Evolutionary conservation across 2,329 filamentous ascomycete species (phyloP).

Genomic region (Sodiomyces alkalinus): DNA sequence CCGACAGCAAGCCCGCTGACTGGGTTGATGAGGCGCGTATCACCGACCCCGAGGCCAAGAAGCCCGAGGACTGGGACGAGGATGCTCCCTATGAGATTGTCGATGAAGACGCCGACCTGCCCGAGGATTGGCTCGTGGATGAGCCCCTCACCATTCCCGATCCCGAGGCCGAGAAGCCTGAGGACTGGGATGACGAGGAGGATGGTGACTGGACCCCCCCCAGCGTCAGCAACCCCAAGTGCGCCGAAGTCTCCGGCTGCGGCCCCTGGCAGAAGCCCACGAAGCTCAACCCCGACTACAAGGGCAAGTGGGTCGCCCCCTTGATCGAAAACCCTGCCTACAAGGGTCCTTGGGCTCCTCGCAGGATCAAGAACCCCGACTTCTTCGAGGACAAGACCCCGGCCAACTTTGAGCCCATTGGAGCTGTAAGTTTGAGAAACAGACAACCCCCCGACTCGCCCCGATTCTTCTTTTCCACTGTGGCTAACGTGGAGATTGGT

Average conservation of each 20-base stretch:
- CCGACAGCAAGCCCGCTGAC: slow-evolving; percentile 85
- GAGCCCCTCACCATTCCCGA: slow-evolving; percentile 75
- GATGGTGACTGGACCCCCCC: slow-evolving; percentile 94
- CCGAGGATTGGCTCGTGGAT: slow-evolving; percentile 90
- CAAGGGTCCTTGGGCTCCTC: slow-evolving; percentile 89
- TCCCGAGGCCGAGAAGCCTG: slow-evolving; percentile 91
- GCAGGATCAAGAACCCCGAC: slow-evolving; percentile 92
- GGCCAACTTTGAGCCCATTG: slow-evolving; percentile 92
- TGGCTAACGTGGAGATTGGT: background rate
- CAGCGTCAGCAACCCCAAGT: slow-evolving; percentile 90
- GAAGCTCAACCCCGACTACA: slow-evolving; percentile 92
- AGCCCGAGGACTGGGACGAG: slow-evolving; percentile 99
- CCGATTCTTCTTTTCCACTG: no score
- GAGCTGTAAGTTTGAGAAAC: slow-evolving; percentile 74
- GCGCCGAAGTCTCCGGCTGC: slow-evolving; percentile 81
- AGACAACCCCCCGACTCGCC: no score
- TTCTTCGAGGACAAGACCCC: slow-evolving; percentile 97
- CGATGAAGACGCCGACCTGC: slow-evolving; percentile 80
- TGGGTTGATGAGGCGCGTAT: slow-evolving; percentile 95
- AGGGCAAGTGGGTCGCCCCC: slow-evolving; percentile 95
- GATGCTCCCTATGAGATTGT: slow-evolving; percentile 93
- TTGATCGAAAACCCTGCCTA: slow-evolving; percentile 94
- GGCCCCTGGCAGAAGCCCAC: slow-evolving; percentile 83
- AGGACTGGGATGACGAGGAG: slow-evolving; percentile 99
- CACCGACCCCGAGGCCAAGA: slow-evolving; percentile 78